Evolutionary conservation across 495 filamentous ascomycete species (phyloP).

Genomic region (Podospora pseudoanserina): DNA sequence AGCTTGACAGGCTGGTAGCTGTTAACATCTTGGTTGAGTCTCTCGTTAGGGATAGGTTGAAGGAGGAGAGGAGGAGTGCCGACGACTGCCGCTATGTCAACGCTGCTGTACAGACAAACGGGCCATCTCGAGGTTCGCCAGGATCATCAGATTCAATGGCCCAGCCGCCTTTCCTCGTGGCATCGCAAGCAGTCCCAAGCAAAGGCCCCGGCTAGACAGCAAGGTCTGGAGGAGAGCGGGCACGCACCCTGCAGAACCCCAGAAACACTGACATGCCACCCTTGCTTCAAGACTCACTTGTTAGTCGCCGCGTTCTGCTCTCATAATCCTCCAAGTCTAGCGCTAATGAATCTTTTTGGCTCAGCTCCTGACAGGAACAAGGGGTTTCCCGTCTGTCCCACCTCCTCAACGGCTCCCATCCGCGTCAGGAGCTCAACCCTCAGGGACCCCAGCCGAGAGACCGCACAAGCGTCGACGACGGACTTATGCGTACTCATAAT

Average conservation of each 20-base stretch:
- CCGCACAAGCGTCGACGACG: background rate
- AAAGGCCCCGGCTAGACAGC: background rate
- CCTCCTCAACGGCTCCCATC: background rate
- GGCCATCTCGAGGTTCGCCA: background rate
- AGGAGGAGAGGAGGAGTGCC: background rate
- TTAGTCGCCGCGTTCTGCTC: background rate
- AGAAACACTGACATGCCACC: background rate
- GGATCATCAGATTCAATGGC: background rate
- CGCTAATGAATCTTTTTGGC: background rate
- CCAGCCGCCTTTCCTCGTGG: background rate
- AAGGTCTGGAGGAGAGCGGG: background rate
- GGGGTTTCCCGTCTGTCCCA: background rate
- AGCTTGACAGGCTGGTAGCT: background rate
- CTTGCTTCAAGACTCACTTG: background rate
- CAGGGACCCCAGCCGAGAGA: background rate
- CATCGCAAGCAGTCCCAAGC: background rate
- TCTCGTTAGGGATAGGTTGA: background rate
- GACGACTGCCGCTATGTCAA: background rate
- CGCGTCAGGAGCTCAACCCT: background rate
- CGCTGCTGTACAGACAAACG: background rate
- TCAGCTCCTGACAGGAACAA: background rate
- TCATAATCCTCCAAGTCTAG: too few species aligned
- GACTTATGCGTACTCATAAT: background rate
- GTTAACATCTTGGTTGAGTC: background rate
- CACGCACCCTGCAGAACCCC: background rate